Evolutionary conservation across 2,329 filamentous ascomycete genomes (phyloP), one percentile per base, ranked within the genome.

Genomic region (Knufia fluminis): DNA sequence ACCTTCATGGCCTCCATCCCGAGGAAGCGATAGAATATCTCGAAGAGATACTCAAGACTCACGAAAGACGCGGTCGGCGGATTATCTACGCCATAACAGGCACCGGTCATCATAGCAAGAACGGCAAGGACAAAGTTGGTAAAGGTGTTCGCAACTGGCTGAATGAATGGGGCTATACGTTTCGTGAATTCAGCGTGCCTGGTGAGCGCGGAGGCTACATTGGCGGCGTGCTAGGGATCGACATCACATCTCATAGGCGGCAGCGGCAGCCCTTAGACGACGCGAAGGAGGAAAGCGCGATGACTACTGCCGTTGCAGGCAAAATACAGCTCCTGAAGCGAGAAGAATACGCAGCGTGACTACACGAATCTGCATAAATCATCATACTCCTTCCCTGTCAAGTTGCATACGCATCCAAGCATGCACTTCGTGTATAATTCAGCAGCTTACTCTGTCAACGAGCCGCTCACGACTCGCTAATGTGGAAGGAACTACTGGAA

Each of bases 81-180:
- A 86, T 91, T 2, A 78, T 98, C 36, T 98, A 97, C 64, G 90
- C 90, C 57, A 97, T 98, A 64, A 96, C 90, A 1, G 92, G 92
- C 39, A 97, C 91, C 1, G 92, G 91, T 2, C 90, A 97, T 62
- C 92, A 98, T 69, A 94, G 87, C 66, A 97, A 97, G 73, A 96
- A 96, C 63, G 91, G 92, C 61, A 97, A 97, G 67, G 92, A 98
- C 68, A 98, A 98, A 70, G 87, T 98, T 31, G 91, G 91, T 63
- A 95, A 94, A 69, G 89, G 90, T 1, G 83, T 97, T 54, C 83
- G 92, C 48, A 81, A 79, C 57, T 97, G 94, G 70, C 72, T 98
- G 49, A 94, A 91, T 63, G 91, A 97, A 65, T 95, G 90, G 89
- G 81, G 87, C 54, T 98, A 96, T 64, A 85, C 87, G 0, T 98